A percentile compares a stretch with the other conserved stretches of the same genome.
phyloP scores from a whole-genome alignment of 2,329 filamentous ascomycete species.

The Fusarium sp. region DNA sequence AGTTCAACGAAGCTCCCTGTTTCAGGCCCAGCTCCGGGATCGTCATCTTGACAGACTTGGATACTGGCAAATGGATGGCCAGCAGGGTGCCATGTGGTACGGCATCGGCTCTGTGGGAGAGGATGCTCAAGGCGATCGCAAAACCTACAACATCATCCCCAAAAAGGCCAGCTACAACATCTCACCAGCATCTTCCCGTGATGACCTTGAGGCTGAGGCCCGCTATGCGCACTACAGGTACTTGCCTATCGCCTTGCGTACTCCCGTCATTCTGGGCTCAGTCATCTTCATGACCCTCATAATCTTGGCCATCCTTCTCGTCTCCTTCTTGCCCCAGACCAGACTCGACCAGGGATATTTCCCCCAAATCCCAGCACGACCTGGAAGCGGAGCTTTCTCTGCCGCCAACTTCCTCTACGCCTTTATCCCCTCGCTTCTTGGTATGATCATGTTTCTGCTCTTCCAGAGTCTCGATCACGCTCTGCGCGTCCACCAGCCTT shows the following conservation, averaged over 20 bases:
- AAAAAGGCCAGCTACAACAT: constrained; percentile 47
- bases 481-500: constrained; percentile 75
- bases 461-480: constrained; percentile 75
- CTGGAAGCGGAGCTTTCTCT: constrained; percentile 76
- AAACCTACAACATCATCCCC: constrained; percentile 40
- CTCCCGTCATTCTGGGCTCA: constrained; percentile 73
- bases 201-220: constrained; percentile 43
- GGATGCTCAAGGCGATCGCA: constrained; percentile 38
- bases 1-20: constrained; percentile 61
- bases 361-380: constrained; percentile 72
- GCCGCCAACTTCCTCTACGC: constrained; percentile 89
- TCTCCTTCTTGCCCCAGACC: constrained; percentile 80
- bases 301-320: constrained; percentile 76
- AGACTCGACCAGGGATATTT: constrained; percentile 76
- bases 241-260: constrained; percentile 81
- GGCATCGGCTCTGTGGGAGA: constrained; percentile 70
- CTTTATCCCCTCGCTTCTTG: constrained; percentile 77
- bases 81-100: constrained; percentile 77
- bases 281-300: constrained; percentile 69
- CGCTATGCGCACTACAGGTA: constrained; percentile 64
- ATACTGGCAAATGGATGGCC: constrained; percentile 81
- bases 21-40: constrained; percentile 63
- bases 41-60: constrained; percentile 79
- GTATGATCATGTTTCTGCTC: constrained; percentile 72
- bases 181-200: constrained; percentile 47